Base-by-base conservation (phyloP, 1,284 basidiomycete genomes). In the Cutaneotrichosporon arboriforme region DNA sequence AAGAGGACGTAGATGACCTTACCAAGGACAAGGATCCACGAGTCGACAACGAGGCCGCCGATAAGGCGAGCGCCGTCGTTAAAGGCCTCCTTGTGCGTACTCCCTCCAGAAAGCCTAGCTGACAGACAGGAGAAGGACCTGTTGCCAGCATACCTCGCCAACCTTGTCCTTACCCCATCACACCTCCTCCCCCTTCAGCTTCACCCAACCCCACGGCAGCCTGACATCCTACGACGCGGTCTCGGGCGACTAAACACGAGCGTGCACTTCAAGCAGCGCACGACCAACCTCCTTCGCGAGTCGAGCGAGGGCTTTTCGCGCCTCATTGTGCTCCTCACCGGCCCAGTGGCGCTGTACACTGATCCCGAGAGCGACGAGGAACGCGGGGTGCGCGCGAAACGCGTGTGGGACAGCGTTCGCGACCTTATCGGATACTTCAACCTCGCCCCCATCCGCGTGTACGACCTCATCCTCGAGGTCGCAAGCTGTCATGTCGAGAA, bases 281-380 rank as follows among this genome's bases (percentile, higher is more conserved):
- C 97, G 75, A 97, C 92, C 79, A 99, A 98, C 67, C 81, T 99
- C 33, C 81, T 97, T 10, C 87, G 96, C 38, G 96, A 99, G 76
- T 90, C 96, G 63, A 93, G 90, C 1, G 93, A 98, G 77, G 96
- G 96, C 5, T 98, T 92, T 76, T 89, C 90, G 65, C 92, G 93
- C 67, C 82, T 98, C 34, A 83, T 87, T 31, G 84, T 87, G 9
- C 77, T 97, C 38, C 84, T 90, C 10, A 84, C 84, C 51, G 84
- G 83, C 60, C 77, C 92, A 46, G 88, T 67, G 4, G 62, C 64
- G 0, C 54, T 75, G 5, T 36, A 45, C 43, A 47, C 51, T 4
- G 46, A 46, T 4, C 36, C 50, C 13, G 48, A 57, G 14, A 37
- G 42, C 23, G 49, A 51, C 26, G 44, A 40, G 18, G 37, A 52